Base-by-base conservation (phyloP, 371 early-diverging fungal species). In the Rhizopus arrhizus region DNA sequence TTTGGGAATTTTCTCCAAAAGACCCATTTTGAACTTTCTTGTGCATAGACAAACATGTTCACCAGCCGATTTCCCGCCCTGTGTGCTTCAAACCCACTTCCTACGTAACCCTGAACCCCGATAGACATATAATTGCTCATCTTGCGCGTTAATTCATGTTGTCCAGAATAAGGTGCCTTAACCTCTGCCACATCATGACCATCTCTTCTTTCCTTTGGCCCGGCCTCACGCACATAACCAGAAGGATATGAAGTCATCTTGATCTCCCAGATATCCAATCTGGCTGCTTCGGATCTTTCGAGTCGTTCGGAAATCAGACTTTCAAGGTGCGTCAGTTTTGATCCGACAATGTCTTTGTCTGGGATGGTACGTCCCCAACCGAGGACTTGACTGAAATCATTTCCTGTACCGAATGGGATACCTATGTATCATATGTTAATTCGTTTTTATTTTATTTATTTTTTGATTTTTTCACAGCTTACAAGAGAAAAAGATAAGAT, bases 381-480 rank as follows among this genome's bases (percentile, higher is more conserved):
- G 6, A 87, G 61, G 13, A 84, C 85, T 40, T 87, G 85, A 33
- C 81, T 74, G 58, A 87, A 82, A 58, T 87, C 87, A 58, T 87
- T 87, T 34, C 87, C 87, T 5, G 87, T 87, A 45, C 87, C 87
- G 61, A 87, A 85, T 1, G 87, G 87, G 32, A 85, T 85, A 59
- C 78, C 78, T 78, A 54, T 2, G 22, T 22, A 22, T 22, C 22
- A 22, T 22, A 22, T 22, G 2, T 22, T 22, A 22, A 22, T 22
- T 22, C 22, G 22, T 22, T 22, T 22, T 22, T 22, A 22, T 22
- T 22, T 22, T 22, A 9, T 49, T 12, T 11, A 9, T 49, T 12
- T 11, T 2, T 43, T 28, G n/a, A 29, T 32, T 28, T 32, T 32
- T 28, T 12, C 6, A 41, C 13, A 16, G 41, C 65, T 70, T 69